Base-by-base conservation (phyloP, 2,329 filamentous ascomycete genomes). In the Alternaria sp. region DNA sequence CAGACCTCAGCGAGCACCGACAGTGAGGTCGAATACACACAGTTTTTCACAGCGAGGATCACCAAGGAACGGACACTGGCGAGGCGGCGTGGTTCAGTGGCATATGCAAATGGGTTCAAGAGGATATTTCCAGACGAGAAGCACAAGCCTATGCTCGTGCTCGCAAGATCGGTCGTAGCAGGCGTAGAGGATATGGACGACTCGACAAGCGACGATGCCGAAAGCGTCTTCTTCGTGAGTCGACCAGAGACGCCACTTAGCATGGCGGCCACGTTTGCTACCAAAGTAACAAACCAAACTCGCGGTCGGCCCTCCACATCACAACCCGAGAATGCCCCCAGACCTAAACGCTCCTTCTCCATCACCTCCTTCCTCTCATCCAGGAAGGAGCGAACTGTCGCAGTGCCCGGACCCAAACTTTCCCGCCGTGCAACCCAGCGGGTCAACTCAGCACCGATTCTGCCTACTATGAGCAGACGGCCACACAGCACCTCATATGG, bases 271-370 rank as follows among this genome's bases (percentile, higher is more conserved):
- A 65, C 74, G 39, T 66, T 75, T 57, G 60, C 71, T 44, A 61
- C 74, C 63, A 70, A 66, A 53, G 70, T 70, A 44, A 59, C 43
- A 26, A 51, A 55, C 61, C 54, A 63, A 22, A 41, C 58, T 20
- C 65, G 63, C 51, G 46, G 48, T 47, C 66, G 61, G 28, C 54
- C 63, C n/a, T 70, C 72, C n/a, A 58, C 53, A 48, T 62, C 68
- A 30, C 44, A 59, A 49, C 47, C 66, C 47, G 67, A 71, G 52
- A 67, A 75, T 61, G 67, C 71, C 53, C 64, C 72, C 56, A 73
- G 72, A 61, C 74, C 80, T 20, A 76, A 80, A 57, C 80, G 82
- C 53, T 84, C 84, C 58, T 85, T 86, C 76, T 85, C 84, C 26
- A 79, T 85, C 57, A 76, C 78, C 54, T 81, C 84, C 64, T 74